Base-by-base conservation (phyloP, 1,284 basidiomycete species). In the Heimioporus retisporus region DNA sequence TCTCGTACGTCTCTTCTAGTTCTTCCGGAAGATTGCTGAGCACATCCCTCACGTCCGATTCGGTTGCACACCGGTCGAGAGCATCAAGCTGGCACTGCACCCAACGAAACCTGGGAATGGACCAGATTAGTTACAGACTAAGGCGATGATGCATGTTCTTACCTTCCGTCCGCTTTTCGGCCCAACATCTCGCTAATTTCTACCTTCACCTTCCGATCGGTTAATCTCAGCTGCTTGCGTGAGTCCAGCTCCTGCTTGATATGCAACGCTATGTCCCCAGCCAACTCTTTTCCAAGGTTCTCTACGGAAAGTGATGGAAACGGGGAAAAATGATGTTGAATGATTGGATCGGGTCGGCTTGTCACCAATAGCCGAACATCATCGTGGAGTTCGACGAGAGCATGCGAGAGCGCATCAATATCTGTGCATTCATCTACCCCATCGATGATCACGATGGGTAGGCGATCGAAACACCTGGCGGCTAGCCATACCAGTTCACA, bases 301-400 rank as follows among this genome's bases (percentile, higher is more conserved):
- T 46, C 44, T 10, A 46, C 6, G 44, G 44, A 46, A 46, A 46
- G 44, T 19, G 44, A 46, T 21, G 44, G 18, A 4, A 46, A 21
- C 6, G 44, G 18, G 6, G 44, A 16, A 18, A 46, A 65, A 58
- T 16, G 23, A 13, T 28, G 14, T 21, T 8, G n/a, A 23, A 66
- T 60, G 31, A 6, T 48, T 14, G 42, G 46, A 10, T 28, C 23
- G 6, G 63, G 50, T 31, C 65, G 48, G 23, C 65, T 58, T 13
- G 62, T 66, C n/a, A 66, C 61, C 6, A 66, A 44, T 23, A 65
- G 16, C 18, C 56, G 65, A n/a, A 65, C 56, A 21, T 65, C 63
- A 15, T 25, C 44, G n/a, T 51, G 40, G 16, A 42, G 21, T 15
- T n/a, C 10, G 19, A 44, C 58, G 6, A 65, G 46, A 13, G n/a